These are phyloP conservation scores for Lodderomyces beijingensis DNA, from an alignment of 1,139 yeast genomes.

Conservation along the genomic window DNA sequence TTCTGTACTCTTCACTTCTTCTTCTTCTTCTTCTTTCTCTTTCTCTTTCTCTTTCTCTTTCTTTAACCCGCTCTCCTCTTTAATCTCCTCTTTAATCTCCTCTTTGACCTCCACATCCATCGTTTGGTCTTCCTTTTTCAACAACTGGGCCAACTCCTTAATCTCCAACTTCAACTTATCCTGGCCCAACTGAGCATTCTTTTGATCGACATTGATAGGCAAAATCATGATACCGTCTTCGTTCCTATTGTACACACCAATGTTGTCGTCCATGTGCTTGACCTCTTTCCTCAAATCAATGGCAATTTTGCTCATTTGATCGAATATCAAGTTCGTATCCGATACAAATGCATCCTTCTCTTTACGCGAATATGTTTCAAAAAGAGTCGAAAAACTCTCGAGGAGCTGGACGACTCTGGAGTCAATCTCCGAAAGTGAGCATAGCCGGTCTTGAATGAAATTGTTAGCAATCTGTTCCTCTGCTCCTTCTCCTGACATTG, in stretches of 20 bases:
- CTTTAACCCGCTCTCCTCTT: slow-evolving; percentile 1
- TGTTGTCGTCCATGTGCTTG: slow-evolving; percentile 53
- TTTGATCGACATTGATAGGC: slow-evolving; percentile 59
- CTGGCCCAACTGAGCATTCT: slow-evolving; percentile 54
- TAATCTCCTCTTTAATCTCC: slow-evolving; percentile 2
- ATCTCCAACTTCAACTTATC: slow-evolving; percentile 41
- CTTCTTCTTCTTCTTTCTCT: slow-evolving; percentile 4
- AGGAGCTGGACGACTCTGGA: slow-evolving; percentile 40
- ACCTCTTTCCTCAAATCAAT: slow-evolving; percentile 53
- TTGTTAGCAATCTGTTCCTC: too few relatives aligned
- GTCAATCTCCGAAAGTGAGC: slow-evolving; percentile 43
- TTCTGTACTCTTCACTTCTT: too few relatives aligned
- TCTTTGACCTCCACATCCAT: slow-evolving; percentile 1
- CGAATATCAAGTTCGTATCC: slow-evolving; percentile 33
- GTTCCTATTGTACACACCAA: slow-evolving; percentile 43
- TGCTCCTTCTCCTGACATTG: too few relatives aligned
- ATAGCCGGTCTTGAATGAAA: slow-evolving; percentile 44
- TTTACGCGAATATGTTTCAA: slow-evolving; percentile 34
- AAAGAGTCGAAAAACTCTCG: slow-evolving; percentile 35
- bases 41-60: neutral
- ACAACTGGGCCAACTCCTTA: slow-evolving; percentile 20
- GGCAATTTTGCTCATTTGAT: slow-evolving; percentile 35
- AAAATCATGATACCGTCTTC: slow-evolving; percentile 49
- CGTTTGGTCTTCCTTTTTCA: slow-evolving; percentile 2
- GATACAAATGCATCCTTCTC: slow-evolving; percentile 22